Evolutionary conservation across 1,284 basidiomycete genomes (phyloP).

Genomic region (Trametes versicolor): DNA sequence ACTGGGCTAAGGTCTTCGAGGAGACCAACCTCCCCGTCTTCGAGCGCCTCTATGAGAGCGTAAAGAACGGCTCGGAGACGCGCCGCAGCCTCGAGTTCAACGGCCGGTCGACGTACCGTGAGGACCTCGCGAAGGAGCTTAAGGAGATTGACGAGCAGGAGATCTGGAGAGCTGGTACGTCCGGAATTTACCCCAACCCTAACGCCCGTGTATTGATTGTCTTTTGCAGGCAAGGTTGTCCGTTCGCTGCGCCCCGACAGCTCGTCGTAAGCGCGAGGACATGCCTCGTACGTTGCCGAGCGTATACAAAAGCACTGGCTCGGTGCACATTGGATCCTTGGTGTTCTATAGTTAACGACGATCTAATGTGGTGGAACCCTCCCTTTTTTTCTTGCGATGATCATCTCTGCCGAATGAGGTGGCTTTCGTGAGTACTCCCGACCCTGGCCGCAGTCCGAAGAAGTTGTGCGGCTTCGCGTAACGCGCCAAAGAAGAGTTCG

Average conservation of each 20-base stretch:
- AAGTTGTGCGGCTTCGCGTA: background rate
- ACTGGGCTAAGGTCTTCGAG: conserved; percentile 99
- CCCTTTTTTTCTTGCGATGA: conserved; percentile 5
- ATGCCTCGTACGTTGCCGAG: background rate
- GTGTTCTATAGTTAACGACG: conserved; percentile 26
- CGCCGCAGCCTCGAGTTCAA: conserved; percentile 98
- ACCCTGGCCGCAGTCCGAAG: background rate
- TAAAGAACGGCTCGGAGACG: conserved; percentile 95
- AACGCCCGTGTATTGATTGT: conserved; percentile 6
- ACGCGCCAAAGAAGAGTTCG: background rate
- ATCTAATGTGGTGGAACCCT: conserved; percentile 23
- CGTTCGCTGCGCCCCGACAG: conserved; percentile 83
- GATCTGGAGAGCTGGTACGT: conserved; percentile 94
- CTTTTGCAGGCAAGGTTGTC: conserved; percentile 69
- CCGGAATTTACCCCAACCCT: background rate
- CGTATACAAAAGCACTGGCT: conserved; percentile 35
- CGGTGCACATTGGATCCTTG: conserved; percentile 29
- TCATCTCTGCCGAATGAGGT: background rate
- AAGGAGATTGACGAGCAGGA: conserved; percentile 97
- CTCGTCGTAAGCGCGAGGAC: conserved; percentile 49
- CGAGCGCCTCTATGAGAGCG: conserved; percentile 94
- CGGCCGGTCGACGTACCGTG: conserved; percentile 90
- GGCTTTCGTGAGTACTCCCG: background rate
- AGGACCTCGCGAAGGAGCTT: conserved; percentile 94
- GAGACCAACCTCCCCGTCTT: conserved; percentile 94